A percentile compares a stretch with the other conserved stretches of the same genome.
Conservation (phyloP, 2,329 filamentous ascomycete genomes). For the Fusarium bulbicola region DNA sequence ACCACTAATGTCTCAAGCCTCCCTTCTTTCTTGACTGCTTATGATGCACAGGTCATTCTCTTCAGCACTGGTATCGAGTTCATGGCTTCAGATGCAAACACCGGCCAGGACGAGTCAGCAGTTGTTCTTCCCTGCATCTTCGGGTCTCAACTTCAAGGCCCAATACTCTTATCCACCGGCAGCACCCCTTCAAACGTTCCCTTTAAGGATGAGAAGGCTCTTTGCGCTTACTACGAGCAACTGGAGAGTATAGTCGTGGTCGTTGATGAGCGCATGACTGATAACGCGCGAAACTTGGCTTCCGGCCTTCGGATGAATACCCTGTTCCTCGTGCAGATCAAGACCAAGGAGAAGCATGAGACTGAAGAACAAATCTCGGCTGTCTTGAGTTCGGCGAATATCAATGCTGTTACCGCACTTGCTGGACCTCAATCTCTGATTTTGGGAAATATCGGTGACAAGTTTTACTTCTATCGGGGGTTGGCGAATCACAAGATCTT, state of each 20-base stretch:
- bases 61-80: constrained; percentile 8
- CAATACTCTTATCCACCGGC: not conserved
- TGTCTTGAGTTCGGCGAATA: not conserved
- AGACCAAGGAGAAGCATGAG: not conserved
- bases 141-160: constrained; percentile 1
- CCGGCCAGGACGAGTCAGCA: not conserved
- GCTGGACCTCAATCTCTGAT: constrained; percentile 18
- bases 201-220: not conserved
- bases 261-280: constrained; percentile 2
- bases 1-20: not conserved
- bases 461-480: constrained; percentile 10
- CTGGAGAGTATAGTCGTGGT: not conserved
- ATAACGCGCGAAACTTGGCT: constrained; percentile 17
- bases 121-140: constrained; percentile 18
- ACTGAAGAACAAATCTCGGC: not conserved
- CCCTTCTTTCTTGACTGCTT: not conserved
- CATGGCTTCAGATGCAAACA: accelerated
- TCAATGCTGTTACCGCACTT: constrained; percentile 5
- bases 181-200: not conserved
- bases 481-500: not conserved
- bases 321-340: not conserved
- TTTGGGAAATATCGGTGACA: not conserved
- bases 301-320: not conserved
- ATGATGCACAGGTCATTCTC: not conserved
- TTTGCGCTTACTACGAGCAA: not conserved